Base-by-base conservation (phyloP, 139 green algal genomes). In the Astrephomene gubernaculifera region DNA sequence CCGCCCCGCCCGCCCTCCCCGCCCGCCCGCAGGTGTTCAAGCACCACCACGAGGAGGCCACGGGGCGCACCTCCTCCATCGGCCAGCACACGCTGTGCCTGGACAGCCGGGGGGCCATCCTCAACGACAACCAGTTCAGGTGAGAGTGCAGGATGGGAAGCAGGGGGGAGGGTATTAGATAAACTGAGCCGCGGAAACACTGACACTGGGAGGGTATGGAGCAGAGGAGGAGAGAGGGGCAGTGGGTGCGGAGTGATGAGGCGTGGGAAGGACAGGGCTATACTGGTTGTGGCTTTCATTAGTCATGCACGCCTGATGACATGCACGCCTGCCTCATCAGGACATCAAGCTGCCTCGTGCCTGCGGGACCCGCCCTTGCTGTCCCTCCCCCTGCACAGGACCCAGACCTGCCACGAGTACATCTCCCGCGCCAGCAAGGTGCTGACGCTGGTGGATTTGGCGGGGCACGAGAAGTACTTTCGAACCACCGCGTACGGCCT, bases 401-500 rank as follows among this genome's bases (percentile, higher is more conserved):
- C 79, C 35, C 87, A 90, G 35, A 95, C 89, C 38, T 97, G 91
- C 70, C 87, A 87, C 6, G 95, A 97, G 45, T 97, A 98, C 86
- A 93, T 98, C 38, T 73, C 89, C 4, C 70, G 89, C 17, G 85
- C 93, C 6, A 86, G 90, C 87, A 98, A 98, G 91, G 92, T 96
- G 43, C 88, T 98, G 43, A 98, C 96, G 0, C 83, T 98, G 82
- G 96, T 98, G 57, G 96, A 98, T 87, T 89, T 98, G 83, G 95
- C 95, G 24, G 92, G 96, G 0, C 96, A 98, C 85, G 95, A 98
- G 87, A 92, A 93, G 44, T 98, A 98, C 89, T 98, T 98, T 88
- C 93, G 93, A 2, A 93, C 93, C 60, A 96, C 94, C 79, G 89
- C 90, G 39, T 83, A 85, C 73, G 63, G 83, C 72, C 74, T 84